A percentile compares a stretch with the other conserved stretches of the same genome.
Conservation (phyloP, 1,284 basidiomycete genomes). For the Boletus mariae region DNA sequence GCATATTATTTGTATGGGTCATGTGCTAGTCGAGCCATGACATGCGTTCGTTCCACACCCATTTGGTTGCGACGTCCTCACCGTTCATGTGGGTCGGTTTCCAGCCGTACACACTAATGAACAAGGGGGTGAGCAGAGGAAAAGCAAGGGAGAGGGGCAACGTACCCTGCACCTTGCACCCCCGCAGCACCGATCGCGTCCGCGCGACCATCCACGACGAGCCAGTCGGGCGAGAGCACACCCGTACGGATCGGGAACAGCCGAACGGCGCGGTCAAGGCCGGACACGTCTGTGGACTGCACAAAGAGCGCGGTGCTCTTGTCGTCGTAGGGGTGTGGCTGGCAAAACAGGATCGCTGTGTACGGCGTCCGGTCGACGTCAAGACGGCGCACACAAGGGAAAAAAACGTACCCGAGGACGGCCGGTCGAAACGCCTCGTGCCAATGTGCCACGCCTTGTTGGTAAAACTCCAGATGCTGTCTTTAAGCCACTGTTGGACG, state of each 20-base stretch:
- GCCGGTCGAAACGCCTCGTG: slow-evolving; percentile 17
- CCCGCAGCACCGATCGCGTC: slow-evolving; percentile 65
- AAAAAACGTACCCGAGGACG: slow-evolving; percentile 26
- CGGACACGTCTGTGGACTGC: slow-evolving; percentile 50
- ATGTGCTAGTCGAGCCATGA: slow-evolving; percentile 44
- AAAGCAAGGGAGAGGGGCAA: not conserved
- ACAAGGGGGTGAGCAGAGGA: not conserved
- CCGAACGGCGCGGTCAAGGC: slow-evolving; percentile 61
- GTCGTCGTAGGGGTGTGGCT: slow-evolving; percentile 55
- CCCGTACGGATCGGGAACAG: slow-evolving; percentile 83
- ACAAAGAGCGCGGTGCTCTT: slow-evolving; percentile 52
- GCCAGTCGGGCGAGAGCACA: slow-evolving; percentile 71
- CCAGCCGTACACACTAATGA: slow-evolving; percentile 44
- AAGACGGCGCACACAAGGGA: not conserved
- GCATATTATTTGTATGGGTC: slow-evolving; percentile 20
- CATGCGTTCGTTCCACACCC: slow-evolving; percentile 53
- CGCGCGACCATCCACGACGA: slow-evolving; percentile 51
- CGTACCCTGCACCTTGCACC: slow-evolving; percentile 70
- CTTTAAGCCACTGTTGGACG: slow-evolving; percentile 29
- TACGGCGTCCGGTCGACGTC: not conserved
- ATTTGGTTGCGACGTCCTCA: slow-evolving; percentile 30
- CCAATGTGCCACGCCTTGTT: slow-evolving; percentile 18
- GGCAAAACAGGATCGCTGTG: slow-evolving; percentile 62
- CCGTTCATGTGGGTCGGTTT: slow-evolving; percentile 2
- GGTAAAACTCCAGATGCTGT: slow-evolving; percentile 4